Conservation (phyloP, 176 grass and related monocot genomes). For the Poa pratensis region DNA sequence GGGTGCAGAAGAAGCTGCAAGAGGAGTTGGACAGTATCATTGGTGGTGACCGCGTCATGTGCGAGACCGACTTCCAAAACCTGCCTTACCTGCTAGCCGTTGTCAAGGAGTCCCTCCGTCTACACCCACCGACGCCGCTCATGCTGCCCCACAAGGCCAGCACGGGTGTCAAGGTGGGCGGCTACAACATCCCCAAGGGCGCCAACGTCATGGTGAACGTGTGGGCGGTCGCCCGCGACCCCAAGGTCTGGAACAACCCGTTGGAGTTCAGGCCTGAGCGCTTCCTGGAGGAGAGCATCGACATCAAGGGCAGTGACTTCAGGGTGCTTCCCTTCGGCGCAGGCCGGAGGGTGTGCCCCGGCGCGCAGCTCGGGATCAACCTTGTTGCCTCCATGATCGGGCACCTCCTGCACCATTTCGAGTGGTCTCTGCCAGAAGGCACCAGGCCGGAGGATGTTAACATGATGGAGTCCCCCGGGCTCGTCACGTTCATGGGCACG, state of each 20-base stretch:
- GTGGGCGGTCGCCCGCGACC: constrained; percentile 69
- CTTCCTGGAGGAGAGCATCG: constrained; percentile 64
- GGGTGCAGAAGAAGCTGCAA: constrained; percentile 67
- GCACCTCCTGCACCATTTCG: constrained; percentile 72
- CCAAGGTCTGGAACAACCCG: constrained; percentile 62
- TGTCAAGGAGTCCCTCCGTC: constrained; percentile 70
- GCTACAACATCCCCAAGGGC: constrained; percentile 69
- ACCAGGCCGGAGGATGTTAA: constrained; percentile 54
- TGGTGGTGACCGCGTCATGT: constrained; percentile 50
- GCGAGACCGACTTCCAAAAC: constrained; percentile 59
- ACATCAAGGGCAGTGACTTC: constrained; percentile 72
- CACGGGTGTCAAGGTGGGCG: constrained; percentile 49
- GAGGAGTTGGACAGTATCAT: constrained; percentile 65
- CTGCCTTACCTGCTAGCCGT: constrained; percentile 67
- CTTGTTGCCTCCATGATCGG: constrained; percentile 68
- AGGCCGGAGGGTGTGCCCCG: constrained; percentile 66
- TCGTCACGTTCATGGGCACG: constrained; percentile 71
- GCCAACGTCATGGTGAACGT: constrained; percentile 73
- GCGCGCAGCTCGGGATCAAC: constrained; percentile 73
- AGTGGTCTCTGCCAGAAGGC: constrained; percentile 62
- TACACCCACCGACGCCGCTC: constrained; percentile 68
- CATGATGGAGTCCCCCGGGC: constrained; percentile 64
- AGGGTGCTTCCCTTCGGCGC: constrained; percentile 70
- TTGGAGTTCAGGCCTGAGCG: constrained; percentile 70
- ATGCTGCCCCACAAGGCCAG: constrained; percentile 85